A percentile compares a stretch with the other conserved stretches of the same genome.
Evolutionary conservation across 202 grass and related monocot species (phyloP).

Genomic region (Hordeum pubiflorum): DNA sequence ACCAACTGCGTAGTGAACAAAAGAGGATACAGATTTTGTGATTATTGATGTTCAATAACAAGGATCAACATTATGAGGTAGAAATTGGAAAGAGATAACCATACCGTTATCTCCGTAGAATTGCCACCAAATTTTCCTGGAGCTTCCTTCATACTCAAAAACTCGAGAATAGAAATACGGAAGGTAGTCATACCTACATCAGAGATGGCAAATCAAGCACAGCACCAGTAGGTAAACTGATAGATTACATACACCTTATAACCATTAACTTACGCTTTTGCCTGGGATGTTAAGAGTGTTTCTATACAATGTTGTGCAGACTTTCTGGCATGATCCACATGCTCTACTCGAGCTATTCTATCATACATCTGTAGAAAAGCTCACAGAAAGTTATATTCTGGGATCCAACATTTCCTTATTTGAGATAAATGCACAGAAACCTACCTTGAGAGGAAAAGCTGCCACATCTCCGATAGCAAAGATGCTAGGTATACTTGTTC

Average conservation of each 20-base stretch:
- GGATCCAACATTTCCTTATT: background rate
- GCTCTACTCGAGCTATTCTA: constrained; percentile 75
- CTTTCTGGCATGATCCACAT: constrained; percentile 96
- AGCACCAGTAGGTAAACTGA: background rate
- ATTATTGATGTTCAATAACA: constrained; percentile 9
- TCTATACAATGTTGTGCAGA: constrained; percentile 92
- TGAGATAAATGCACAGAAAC: background rate
- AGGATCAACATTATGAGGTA: background rate
- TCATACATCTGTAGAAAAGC: constrained; percentile 56
- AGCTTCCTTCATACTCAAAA: constrained; percentile 90
- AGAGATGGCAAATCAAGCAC: constrained; percentile 11
- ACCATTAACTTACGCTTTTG: constrained; percentile 59
- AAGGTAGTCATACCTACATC: constrained; percentile 86
- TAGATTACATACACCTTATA: background rate
- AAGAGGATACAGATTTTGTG: background rate
- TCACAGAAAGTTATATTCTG: background rate
- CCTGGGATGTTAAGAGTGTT: constrained; percentile 72
- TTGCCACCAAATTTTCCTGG: constrained; percentile 95
- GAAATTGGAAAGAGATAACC: constrained; percentile 14
- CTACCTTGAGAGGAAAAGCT: constrained; percentile 83
- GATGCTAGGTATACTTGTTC: constrained; percentile 66
- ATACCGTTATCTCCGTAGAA: constrained; percentile 97
- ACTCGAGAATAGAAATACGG: constrained; percentile 94
- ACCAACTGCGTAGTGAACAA: constrained; percentile 54
- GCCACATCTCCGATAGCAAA: constrained; percentile 97